A percentile compares a stretch with the other conserved stretches of the same genome.
Conservation (phyloP, 2,329 filamentous ascomycete species). For the Phyllosticta citrichinensis region DNA sequence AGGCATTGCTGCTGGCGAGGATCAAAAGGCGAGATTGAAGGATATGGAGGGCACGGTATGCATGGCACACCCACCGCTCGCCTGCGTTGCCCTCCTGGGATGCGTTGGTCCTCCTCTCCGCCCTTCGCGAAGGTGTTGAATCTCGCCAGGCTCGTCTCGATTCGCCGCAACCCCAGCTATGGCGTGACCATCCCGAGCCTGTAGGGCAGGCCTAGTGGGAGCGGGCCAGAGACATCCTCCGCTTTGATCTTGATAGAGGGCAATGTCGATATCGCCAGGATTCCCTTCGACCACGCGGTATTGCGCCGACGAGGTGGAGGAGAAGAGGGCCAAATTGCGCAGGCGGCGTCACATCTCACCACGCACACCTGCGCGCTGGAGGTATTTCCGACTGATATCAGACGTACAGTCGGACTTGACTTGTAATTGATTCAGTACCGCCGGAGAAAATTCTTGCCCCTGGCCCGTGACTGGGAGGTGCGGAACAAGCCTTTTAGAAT, state of each 20-base stretch:
- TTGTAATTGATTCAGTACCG: not conserved
- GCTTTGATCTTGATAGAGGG: not conserved
- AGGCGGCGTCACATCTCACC: not conserved
- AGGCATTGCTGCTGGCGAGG: constrained; percentile 1
- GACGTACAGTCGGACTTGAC: not conserved
- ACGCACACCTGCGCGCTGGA: not conserved
- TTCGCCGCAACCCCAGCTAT: not conserved
- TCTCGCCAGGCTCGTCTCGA: not conserved
- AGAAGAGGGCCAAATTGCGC: not conserved
- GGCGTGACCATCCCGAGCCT: not conserved
- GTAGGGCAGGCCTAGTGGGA: not conserved
- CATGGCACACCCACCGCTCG: not conserved
- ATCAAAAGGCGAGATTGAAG: constrained; percentile 7
- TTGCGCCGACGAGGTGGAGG: not conserved
- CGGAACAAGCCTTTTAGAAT: not conserved
- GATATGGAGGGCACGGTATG: not conserved
- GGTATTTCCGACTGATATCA: not conserved
- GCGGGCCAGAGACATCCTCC: not conserved
- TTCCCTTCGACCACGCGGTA: not conserved
- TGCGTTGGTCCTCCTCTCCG: not conserved
- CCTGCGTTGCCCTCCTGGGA: not conserved
- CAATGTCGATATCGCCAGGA: not conserved
- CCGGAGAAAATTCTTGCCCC: not conserved
- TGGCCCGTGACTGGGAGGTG: not conserved
- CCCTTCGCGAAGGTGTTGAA: not conserved